Evolutionary conservation across 176 grass and related monocot genomes (phyloP), one percentile per base, ranked within the genome.

Genomic region (Avena atlantica): DNA sequence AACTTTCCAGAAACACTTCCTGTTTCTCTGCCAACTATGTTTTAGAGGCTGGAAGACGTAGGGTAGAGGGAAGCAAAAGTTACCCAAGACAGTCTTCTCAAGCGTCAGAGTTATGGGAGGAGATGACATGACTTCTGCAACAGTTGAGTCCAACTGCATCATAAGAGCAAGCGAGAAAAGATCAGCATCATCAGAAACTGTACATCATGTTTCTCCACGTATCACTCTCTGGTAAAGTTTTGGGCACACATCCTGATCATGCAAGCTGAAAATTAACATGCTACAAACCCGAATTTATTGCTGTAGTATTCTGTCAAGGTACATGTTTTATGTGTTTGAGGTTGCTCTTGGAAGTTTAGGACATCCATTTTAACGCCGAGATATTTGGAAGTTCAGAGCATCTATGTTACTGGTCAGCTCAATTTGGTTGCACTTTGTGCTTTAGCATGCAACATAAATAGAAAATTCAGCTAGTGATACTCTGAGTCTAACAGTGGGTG

Each of bases 101-200:
- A 60, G 84, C 5, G 91, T 48, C 34, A 98, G 76, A 44, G 93
- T 95, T 66, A 98, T 92, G 14, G 95, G 88, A 83, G 95, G 93
- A n/a, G 93, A 91, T 3, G 93, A 93, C 95, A 98, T 98, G 73
- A 98, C 73, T 83, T 95, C 91, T 4, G 73, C 81, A 72, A 95
- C 88, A 17, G 76, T 95, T 13, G 95, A 95, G 37, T 90, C 92
- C 77, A 90, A 51, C 95, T 95, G 68, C 84, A 81, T 79, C 57
- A 88, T 36, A 70, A 86, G 21, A 88, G 56, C 19, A 59, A n/a
- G 19, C 56, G n/a, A 59, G 17, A 3, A 59, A 59, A 2, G 16
- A 57, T 57, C 29, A 72, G 5, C 4, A 72, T 58, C 59, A 21
- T 55, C 5, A 24, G 24, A 6, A 21, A 48, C 59, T 45, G 21